phyloP scores from a whole-genome alignment of 352 stramenopile genomes.

The Phytophthora hibernalis region DNA sequence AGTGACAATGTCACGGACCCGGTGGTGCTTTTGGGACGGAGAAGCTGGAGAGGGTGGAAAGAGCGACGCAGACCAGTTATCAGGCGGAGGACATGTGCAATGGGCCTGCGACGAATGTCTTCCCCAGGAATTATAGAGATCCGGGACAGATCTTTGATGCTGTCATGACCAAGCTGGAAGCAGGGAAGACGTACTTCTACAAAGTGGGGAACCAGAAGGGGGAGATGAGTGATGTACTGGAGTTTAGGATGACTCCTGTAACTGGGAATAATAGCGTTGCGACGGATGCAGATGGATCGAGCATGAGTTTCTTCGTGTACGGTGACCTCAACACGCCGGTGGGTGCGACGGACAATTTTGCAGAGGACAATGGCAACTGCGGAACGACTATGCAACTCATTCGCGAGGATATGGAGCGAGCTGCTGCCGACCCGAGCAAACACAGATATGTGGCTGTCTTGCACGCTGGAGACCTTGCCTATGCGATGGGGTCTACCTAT shows the following conservation, averaged over 20 bases:
- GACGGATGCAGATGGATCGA: conserved; percentile 27
- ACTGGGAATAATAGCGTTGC: conserved; percentile 27
- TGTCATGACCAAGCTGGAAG: conserved; percentile 44
- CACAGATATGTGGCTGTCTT: conserved; percentile 71
- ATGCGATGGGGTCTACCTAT: conserved; percentile 70
- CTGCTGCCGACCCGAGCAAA: conserved; percentile 35
- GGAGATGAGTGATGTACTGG: conserved; percentile 35
- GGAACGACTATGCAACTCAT: conserved; percentile 50
- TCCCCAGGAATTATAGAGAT: conserved; percentile 34
- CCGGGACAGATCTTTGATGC: conserved; percentile 54
- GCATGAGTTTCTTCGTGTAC: conserved; percentile 79
- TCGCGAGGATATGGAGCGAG: conserved; percentile 41
- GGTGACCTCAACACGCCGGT: conserved; percentile 65
- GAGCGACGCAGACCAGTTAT: conserved; percentile 41
- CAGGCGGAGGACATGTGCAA: conserved; percentile 42
- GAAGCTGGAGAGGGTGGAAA: conserved; percentile 16
- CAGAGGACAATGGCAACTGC: conserved; percentile 39
- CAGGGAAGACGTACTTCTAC: conserved; percentile 47
- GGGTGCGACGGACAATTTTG: conserved; percentile 34
- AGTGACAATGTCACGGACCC: conserved; percentile 48
- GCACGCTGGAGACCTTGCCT: conserved; percentile 86
- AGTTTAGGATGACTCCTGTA: conserved; percentile 41
- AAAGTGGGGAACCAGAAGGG: conserved; percentile 39
- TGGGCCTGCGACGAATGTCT: conserved; percentile 25
- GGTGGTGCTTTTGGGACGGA: conserved; percentile 43